Evolutionary conservation across 805 yeast genomes (phyloP).

Genomic region (Diddensiella transvaalensis): DNA sequence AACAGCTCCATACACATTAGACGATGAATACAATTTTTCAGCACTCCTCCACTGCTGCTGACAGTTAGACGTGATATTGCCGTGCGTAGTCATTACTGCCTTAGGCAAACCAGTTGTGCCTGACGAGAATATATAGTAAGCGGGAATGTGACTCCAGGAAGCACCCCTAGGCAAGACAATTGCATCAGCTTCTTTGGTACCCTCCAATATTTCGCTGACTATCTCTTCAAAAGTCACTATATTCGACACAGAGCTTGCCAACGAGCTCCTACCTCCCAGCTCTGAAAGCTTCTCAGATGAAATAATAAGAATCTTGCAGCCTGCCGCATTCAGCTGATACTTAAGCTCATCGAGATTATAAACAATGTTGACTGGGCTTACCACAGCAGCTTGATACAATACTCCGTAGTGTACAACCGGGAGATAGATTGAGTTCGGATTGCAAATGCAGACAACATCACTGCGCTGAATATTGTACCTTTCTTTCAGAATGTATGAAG

Average conservation of each 20-base stretch:
- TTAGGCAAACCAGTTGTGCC: slow-evolving; percentile 61
- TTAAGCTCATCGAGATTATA: slow-evolving; percentile 34
- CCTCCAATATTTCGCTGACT: background rate
- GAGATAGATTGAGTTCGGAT: slow-evolving; percentile 28
- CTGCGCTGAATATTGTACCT: slow-evolving; percentile 22
- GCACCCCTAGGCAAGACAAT: background rate
- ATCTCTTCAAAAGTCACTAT: slow-evolving; percentile 5
- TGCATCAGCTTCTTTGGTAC: too few species aligned
- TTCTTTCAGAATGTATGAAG: slow-evolving; percentile 25
- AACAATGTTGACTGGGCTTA: slow-evolving; percentile 34
- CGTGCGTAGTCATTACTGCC: slow-evolving; percentile 67
- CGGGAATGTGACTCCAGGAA: slow-evolving; percentile 15
- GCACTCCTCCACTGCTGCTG: slow-evolving; percentile 20
- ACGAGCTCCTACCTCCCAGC: slow-evolving; percentile 9
- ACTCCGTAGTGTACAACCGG: slow-evolving; percentile 31
- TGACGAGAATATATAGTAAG: slow-evolving; percentile 31
- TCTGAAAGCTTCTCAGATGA: slow-evolving; percentile 23
- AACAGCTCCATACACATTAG: slow-evolving; percentile 31
- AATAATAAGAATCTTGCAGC: slow-evolving; percentile 26
- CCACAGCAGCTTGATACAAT: slow-evolving; percentile 29
- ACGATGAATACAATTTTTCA: slow-evolving; percentile 3
- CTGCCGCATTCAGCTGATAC: slow-evolving; percentile 26
- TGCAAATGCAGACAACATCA: slow-evolving; percentile 33
- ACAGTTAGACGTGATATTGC: slow-evolving; percentile 43
- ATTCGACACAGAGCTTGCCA: background rate